Percentiles rank a stretch among this genome's conserved stretches.
These are phyloP conservation scores for Talaromyces albobiverticillius DNA, from an alignment of 2,329 filamentous ascomycete species.

Conservation along the genomic window DNA sequence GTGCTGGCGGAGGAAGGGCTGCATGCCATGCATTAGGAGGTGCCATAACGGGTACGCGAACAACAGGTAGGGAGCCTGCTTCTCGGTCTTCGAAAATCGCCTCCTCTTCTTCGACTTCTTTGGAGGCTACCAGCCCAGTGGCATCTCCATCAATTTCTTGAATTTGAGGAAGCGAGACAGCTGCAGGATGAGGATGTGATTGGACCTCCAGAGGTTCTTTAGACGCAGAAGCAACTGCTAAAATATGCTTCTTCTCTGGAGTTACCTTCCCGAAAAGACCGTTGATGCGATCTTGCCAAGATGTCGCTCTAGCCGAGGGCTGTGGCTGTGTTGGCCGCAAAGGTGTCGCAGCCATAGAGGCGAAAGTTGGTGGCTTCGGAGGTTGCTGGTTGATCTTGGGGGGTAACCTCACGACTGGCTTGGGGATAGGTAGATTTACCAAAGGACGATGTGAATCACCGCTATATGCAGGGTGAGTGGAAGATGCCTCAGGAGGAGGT, in stretches of 20 bases:
- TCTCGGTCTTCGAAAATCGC: constrained; percentile 80
- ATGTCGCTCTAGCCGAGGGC: constrained; percentile 45
- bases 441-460: constrained; percentile 50
- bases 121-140: constrained; percentile 53
- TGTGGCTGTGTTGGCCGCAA: constrained; percentile 38
- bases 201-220: constrained; percentile 64
- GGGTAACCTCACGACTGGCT: constrained; percentile 78
- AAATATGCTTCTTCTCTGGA: constrained; percentile 49
- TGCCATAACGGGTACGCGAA: constrained; percentile 63
- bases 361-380: constrained; percentile 44
- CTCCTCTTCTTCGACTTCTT: constrained; percentile 72
- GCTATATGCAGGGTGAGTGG: constrained; percentile 55
- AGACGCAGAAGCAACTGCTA: constrained; percentile 66
- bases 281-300: constrained; percentile 83
- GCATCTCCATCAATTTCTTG: constrained; percentile 38
- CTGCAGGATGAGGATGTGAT: constrained; percentile 53
- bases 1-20: constrained; percentile 39
- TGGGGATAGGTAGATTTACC: constrained; percentile 58
- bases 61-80: constrained; percentile 71
- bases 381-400: constrained; percentile 51
- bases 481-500: constrained; percentile 57
- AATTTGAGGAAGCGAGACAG: constrained; percentile 55
- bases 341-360: constrained; percentile 41
- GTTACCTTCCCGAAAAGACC: constrained; percentile 64
- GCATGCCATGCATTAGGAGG: constrained; percentile 64